Percentiles rank a stretch among this genome's conserved stretches.
These are phyloP conservation scores for Nicotiana otophora DNA, from an alignment of 257 asterid genomes.

Conservation along the genomic window DNA sequence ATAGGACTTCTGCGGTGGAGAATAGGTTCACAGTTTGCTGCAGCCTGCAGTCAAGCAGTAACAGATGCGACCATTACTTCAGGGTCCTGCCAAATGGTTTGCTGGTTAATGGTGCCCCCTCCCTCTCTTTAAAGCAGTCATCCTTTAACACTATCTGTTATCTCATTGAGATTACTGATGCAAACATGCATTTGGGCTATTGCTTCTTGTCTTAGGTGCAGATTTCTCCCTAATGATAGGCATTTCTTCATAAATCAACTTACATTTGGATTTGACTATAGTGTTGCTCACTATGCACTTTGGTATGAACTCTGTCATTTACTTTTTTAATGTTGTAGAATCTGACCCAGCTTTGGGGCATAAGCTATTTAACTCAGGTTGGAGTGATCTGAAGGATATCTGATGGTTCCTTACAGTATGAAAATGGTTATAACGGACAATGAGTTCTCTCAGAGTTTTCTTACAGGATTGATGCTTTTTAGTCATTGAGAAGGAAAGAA, in stretches of 20 bases:
- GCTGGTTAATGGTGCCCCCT: background rate
- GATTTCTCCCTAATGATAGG: background rate
- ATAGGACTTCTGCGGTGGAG: background rate
- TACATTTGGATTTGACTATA: background rate
- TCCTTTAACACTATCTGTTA: background rate
- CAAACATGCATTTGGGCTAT: background rate
- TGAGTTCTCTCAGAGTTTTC: background rate
- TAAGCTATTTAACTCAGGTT: background rate
- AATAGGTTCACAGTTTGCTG: background rate
- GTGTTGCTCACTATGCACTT: background rate
- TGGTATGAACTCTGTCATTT: background rate
- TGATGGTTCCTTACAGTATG: background rate
- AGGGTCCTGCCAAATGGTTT: background rate
- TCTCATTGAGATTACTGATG: conserved; percentile 3
- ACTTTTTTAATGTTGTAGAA: background rate
- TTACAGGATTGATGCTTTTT: background rate
- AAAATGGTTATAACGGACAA: background rate
- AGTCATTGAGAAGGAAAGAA: background rate
- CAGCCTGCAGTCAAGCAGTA: background rate
- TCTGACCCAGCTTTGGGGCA: background rate
- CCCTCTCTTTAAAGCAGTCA: background rate
- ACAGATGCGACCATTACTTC: background rate
- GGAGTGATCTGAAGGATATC: background rate
- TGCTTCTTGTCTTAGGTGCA: background rate
- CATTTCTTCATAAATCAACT: conserved; percentile 1